A percentile compares a stretch with the other conserved stretches of the same genome.
Evolutionary conservation across 176 grass and related monocot genomes (phyloP).

Genomic region (Olyra latifolia): DNA sequence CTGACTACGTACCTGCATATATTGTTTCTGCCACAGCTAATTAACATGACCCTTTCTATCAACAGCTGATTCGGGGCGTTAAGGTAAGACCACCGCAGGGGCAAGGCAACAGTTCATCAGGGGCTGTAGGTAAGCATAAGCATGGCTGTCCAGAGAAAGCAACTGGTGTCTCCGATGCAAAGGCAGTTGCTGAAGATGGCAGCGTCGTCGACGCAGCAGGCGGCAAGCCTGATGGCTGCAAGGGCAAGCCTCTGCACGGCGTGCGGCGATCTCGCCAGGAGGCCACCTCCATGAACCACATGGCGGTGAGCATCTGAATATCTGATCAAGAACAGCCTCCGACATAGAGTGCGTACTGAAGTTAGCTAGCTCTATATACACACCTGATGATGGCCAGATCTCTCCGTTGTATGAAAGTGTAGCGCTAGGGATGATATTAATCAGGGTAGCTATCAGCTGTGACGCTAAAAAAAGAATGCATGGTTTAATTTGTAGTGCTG

Average conservation of each 20-base stretch:
- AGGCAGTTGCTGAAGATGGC: not conserved
- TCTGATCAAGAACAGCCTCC: no score
- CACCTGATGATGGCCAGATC: not conserved
- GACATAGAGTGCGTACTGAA: not conserved
- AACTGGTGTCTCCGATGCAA: not conserved
- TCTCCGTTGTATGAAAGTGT: constrained; percentile 13
- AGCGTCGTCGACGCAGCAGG: not conserved
- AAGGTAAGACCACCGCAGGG: constrained; percentile 58
- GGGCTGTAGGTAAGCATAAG: constrained; percentile 31
- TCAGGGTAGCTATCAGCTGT: constrained; percentile 14
- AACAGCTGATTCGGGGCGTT: constrained; percentile 84
- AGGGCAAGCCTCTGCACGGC: constrained; percentile 19
- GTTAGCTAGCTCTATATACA: constrained; percentile 20
- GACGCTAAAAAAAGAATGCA: constrained; percentile 19
- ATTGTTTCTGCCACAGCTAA: not conserved
- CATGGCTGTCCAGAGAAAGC: constrained; percentile 16
- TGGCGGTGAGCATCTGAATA: constrained; percentile 49
- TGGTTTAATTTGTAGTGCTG: constrained; percentile 20
- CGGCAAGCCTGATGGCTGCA: constrained; percentile 28
- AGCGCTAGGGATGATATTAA: constrained; percentile 33
- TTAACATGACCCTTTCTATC: not conserved
- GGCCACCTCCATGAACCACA: constrained; percentile 36
- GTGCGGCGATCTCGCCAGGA: constrained; percentile 23
- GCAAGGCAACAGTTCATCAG: constrained; percentile 6
- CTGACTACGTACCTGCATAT: not conserved